These are phyloP conservation scores for Beauveria asiatica DNA, from an alignment of 2,329 filamentous ascomycete genomes.

Conservation along the genomic window DNA sequence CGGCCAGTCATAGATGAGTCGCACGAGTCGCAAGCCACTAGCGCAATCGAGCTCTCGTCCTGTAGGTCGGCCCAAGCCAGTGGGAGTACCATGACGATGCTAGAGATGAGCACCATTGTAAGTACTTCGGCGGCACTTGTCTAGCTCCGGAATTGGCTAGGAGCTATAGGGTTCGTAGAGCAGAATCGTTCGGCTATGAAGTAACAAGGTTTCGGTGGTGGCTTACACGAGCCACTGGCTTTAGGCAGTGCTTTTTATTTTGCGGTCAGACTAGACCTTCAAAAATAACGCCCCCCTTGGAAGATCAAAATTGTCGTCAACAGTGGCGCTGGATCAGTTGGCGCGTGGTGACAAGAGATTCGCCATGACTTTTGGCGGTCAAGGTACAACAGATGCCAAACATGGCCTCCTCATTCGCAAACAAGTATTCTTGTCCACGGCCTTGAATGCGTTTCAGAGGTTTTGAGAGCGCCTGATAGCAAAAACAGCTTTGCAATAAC, in stretches of 20 bases:
- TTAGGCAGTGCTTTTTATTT: background rate
- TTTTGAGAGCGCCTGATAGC: background rate
- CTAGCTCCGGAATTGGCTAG: background rate
- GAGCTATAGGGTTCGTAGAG: background rate
- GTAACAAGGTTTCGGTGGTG: background rate
- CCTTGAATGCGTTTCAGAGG: background rate
- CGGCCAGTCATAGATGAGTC: background rate
- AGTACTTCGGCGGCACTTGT: background rate
- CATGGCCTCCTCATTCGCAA: background rate
- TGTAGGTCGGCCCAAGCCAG: background rate
- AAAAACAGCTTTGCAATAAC: background rate
- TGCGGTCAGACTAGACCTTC: background rate
- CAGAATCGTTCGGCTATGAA: background rate
- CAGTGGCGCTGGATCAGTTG: background rate
- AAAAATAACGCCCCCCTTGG: background rate
- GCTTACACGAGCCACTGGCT: conserved; percentile 3
- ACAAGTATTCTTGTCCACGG: background rate
- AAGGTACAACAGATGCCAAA: background rate
- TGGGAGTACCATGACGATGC: background rate
- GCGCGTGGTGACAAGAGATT: background rate
- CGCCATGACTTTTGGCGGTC: background rate
- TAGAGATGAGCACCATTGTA: background rate
- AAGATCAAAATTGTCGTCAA: conserved; percentile 1
- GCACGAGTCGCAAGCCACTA: background rate
- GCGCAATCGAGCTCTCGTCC: background rate